Base-by-base conservation (phyloP, 805 yeast genomes). In the Candida tallmaniae region DNA sequence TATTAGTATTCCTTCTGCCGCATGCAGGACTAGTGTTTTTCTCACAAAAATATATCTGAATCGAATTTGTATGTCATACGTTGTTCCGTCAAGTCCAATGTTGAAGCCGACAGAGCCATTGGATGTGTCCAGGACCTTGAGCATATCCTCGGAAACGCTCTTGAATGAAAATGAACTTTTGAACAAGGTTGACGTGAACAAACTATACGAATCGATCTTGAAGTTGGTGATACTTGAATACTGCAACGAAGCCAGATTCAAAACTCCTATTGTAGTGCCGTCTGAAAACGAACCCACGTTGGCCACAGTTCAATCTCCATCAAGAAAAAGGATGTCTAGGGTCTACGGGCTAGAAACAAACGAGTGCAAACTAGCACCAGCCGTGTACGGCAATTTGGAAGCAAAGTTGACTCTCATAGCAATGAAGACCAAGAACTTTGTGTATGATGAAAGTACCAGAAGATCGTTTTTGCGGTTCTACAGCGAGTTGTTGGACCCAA, bases 191-290 rank as follows among this genome's bases (percentile, higher is more conserved):
- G 58, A 54, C 25, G 20, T 33, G 15, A 21, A 32, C 17, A 62
- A 58, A 20, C 55, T 77, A 3, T 80, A 81, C 44, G 67, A 68
- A 31, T 65, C 72, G 20, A 66, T 79, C 1, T 48, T 82, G 29
- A 76, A 78, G 46, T 55, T 78, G 5, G 51, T 80, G 2, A 53
- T 83, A 9, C 51, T 83, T 13, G 81, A 77, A 31, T 80, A 82
- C 46, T 59, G 73, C 35, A 75, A 70, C 38, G 86, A 80, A 52
- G 84, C 84, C 2, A 56, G 86, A 23, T 81, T 80, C 57, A 56
- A 69, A 33, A 64, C 60, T 11, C 54, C 56, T 6, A 38, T 45
- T 8, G 35, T 42, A 17, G 41, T 36, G 10, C 32, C 30, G 5
- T 11, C 9, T 3, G 27, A 27, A 3, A 32, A 20, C 9, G 11